Conservation (phyloP, 768 basidiomycete species). For the Austroboletus eburneus region DNA sequence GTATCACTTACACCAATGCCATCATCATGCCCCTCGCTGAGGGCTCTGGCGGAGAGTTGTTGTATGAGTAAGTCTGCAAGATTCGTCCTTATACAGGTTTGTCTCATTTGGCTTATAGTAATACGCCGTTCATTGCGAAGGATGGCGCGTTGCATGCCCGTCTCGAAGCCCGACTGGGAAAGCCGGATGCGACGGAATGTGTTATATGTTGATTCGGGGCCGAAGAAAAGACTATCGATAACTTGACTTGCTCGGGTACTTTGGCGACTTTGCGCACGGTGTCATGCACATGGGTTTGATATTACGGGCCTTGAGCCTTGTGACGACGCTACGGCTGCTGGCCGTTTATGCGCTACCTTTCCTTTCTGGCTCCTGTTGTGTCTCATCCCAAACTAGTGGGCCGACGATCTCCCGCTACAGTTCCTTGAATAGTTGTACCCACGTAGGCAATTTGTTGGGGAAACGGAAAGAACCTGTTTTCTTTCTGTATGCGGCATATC, state of each 20-base stretch:
- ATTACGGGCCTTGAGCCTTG: conserved; percentile 7
- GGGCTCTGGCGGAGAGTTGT: conserved; percentile 40
- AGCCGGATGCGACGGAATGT: conserved; percentile 38
- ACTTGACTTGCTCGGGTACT: no score
- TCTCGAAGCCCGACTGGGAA: conserved; percentile 43
- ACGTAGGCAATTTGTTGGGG: conserved; percentile 25
- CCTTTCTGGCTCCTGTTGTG: conserved; percentile 19
- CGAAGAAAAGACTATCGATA: background rate
- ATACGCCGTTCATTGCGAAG: conserved; percentile 42
- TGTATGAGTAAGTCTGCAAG: conserved; percentile 46
- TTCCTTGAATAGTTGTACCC: conserved; percentile 29
- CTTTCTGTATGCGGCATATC: conserved; percentile 22
- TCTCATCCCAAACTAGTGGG: conserved; percentile 14
- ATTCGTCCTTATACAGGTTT: background rate
- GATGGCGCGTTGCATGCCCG: conserved; percentile 45
- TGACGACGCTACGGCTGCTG: background rate
- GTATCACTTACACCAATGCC: conserved; percentile 11
- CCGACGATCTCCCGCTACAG: conserved; percentile 24
- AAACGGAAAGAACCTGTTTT: conserved; percentile 18
- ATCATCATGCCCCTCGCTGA: conserved; percentile 42
- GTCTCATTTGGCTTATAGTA: conserved; percentile 25
- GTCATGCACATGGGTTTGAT: conserved; percentile 2
- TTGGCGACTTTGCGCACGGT: background rate
- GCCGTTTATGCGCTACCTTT: conserved; percentile 11
- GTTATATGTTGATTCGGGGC: conserved; percentile 36